Evolutionary conservation across 306 rosid genomes (phyloP).

Genomic region (Cicer judaicum): DNA sequence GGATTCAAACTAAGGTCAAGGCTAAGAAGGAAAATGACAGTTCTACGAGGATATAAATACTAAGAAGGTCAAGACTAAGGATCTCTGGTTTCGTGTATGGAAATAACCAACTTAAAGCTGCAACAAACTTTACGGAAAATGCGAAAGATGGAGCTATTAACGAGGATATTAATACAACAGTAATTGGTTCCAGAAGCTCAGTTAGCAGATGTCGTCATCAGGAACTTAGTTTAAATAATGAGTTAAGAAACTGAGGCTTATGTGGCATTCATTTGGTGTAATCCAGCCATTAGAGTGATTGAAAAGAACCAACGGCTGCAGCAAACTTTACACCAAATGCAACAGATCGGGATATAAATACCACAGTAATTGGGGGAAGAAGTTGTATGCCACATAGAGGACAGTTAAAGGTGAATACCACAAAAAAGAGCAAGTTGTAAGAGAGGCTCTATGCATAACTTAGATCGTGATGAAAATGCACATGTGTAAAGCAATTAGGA

Average conservation of each 20-base stretch:
- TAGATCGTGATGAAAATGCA: neutral
- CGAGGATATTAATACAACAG: neutral
- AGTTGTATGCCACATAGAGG: neutral
- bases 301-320: neutral
- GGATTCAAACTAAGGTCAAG: neutral
- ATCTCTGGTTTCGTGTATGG: neutral
- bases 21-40: neutral
- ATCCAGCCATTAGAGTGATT: no score
- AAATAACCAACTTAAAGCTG: constrained; percentile 1
- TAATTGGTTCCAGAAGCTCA: neutral
- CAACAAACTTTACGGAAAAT: neutral
- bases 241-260: neutral
- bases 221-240: neutral
- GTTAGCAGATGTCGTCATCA: neutral
- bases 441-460: neutral
- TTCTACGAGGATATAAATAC: no score
- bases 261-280: neutral
- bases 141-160: neutral
- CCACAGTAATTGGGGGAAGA: neutral
- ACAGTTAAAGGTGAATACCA: neutral
- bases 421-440: constrained; percentile 4
- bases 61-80: no score
- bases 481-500: neutral
- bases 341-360: neutral
- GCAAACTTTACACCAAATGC: neutral